Percentiles rank a stretch among this genome's conserved stretches.
Evolutionary conservation across 805 yeast species (phyloP).

Genomic region (Nakazawaea peltata): DNA sequence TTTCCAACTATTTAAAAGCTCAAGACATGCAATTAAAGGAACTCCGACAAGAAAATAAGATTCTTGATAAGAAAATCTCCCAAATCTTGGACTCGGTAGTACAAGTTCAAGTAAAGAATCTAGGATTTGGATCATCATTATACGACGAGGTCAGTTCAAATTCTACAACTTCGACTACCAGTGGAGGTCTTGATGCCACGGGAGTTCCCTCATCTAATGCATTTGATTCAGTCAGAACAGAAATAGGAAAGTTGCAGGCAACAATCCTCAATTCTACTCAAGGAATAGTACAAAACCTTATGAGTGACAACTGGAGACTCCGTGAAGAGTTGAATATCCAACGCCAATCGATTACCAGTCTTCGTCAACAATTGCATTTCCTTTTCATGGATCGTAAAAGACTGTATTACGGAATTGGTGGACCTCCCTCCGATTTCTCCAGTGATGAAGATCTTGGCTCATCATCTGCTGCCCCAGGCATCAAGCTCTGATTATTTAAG

Average conservation of each 20-base stretch:
- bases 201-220: constrained; percentile 31
- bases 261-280: background rate
- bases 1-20: constrained; percentile 17
- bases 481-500: background rate
- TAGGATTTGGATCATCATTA: constrained; percentile 39
- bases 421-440: background rate
- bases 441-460: constrained; percentile 7
- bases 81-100: constrained; percentile 36
- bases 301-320: constrained; percentile 30
- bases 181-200: no score
- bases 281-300: constrained; percentile 22
- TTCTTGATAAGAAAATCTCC: constrained; percentile 34
- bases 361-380: constrained; percentile 44
- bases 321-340: constrained; percentile 41
- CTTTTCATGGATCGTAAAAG: constrained; percentile 32
- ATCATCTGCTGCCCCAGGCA: constrained; percentile 1
- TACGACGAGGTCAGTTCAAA: constrained; percentile 32
- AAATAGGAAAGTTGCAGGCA: constrained; percentile 19
- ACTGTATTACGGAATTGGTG: constrained; percentile 11
- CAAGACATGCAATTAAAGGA: constrained; percentile 21
- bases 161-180: constrained; percentile 3
- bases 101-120: constrained; percentile 41
- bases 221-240: constrained; percentile 33
- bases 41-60: constrained; percentile 27
- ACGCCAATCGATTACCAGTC: constrained; percentile 32